phyloP scores from a whole-genome alignment of 306 rosid genomes.

The Cucumis hystrix region DNA sequence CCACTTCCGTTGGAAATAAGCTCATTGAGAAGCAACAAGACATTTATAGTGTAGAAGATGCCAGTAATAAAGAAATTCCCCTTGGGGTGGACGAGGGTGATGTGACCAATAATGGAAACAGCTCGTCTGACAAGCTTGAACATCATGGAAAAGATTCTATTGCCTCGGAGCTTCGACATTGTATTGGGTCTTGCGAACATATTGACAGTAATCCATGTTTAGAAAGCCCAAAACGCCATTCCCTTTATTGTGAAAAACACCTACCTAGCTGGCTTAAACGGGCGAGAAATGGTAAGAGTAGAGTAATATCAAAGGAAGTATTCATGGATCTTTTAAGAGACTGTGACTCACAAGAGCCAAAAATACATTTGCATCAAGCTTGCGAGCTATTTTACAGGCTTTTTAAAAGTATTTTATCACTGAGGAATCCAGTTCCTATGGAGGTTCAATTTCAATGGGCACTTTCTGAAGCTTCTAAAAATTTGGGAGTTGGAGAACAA shows the following conservation, averaged over 20 bases:
- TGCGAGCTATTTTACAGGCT: slow-evolving; percentile 95
- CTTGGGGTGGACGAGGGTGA: slow-evolving; percentile 30
- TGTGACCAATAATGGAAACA: slow-evolving; percentile 5
- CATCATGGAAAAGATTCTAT: slow-evolving; percentile 29
- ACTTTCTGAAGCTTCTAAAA: slow-evolving; percentile 77
- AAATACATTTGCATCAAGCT: slow-evolving; percentile 65
- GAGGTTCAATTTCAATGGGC: slow-evolving; percentile 99
- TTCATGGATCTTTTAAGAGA: slow-evolving; percentile 71
- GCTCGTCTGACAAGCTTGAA: slow-evolving; percentile 29
- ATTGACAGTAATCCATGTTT: slow-evolving; percentile 50
- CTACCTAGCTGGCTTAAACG: slow-evolving; percentile 99
- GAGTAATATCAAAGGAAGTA: slow-evolving; percentile 87
- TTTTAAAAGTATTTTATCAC: slow-evolving; percentile 77
- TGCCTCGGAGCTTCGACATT: slow-evolving; percentile 26
- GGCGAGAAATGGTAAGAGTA: slow-evolving; percentile 96
- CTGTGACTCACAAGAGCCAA: slow-evolving; percentile 51
- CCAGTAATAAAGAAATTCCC: slow-evolving; percentile 40
- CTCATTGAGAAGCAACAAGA: slow-evolving; percentile 62
- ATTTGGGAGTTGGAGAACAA: slow-evolving; percentile 42
- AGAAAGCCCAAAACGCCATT: slow-evolving; percentile 74
- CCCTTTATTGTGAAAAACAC: slow-evolving; percentile 76
- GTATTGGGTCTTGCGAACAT: slow-evolving; percentile 59
- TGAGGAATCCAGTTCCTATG: slow-evolving; percentile 88
- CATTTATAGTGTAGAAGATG: slow-evolving; percentile 30
- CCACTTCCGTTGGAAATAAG: slow-evolving; percentile 27